These are phyloP conservation scores for Coemansia sp. DNA, from an alignment of 192 early-diverging fungal genomes.

Conservation along the genomic window DNA sequence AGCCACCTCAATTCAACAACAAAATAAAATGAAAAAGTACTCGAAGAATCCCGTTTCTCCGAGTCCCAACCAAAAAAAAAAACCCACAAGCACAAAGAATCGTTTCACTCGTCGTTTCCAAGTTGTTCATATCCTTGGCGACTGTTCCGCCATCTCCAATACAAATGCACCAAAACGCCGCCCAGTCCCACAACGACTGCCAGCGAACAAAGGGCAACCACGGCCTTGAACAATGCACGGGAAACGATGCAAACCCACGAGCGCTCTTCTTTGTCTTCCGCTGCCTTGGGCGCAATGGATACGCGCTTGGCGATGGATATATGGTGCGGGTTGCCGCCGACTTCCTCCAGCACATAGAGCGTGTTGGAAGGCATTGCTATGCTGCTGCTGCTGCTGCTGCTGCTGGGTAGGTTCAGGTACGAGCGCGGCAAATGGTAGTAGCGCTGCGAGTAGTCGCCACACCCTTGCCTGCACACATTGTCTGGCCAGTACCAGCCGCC, in stretches of 20 bases:
- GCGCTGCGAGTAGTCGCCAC: constrained; percentile 44
- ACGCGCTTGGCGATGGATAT: constrained; percentile 28
- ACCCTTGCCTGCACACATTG: constrained; percentile 30
- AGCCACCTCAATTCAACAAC: no score
- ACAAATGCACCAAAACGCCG: neutral
- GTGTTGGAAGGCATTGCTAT: neutral
- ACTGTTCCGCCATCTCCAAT: constrained; percentile 9
- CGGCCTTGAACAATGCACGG: neutral
- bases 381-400: neutral
- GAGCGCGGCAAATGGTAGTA: constrained; percentile 47
- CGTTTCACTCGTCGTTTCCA: neutral
- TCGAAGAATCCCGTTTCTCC: no score
- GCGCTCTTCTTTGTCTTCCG: neutral
- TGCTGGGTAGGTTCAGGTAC: constrained; percentile 20
- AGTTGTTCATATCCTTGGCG: constrained; percentile 17
- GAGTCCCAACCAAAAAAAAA: neutral
- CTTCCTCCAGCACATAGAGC: constrained; percentile 40
- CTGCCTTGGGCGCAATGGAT: neutral
- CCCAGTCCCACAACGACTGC: constrained; percentile 7
- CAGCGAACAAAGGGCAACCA: neutral
- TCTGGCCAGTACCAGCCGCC: constrained; percentile 40
- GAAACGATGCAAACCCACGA: neutral
- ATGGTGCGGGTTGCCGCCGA: constrained; percentile 28
- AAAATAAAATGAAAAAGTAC: no score
- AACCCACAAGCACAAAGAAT: neutral